A percentile compares a stretch with the other conserved stretches of the same genome.
Conservation (phyloP, 2,329 filamentous ascomycete species). For the Emmonsiellopsis sp. region DNA sequence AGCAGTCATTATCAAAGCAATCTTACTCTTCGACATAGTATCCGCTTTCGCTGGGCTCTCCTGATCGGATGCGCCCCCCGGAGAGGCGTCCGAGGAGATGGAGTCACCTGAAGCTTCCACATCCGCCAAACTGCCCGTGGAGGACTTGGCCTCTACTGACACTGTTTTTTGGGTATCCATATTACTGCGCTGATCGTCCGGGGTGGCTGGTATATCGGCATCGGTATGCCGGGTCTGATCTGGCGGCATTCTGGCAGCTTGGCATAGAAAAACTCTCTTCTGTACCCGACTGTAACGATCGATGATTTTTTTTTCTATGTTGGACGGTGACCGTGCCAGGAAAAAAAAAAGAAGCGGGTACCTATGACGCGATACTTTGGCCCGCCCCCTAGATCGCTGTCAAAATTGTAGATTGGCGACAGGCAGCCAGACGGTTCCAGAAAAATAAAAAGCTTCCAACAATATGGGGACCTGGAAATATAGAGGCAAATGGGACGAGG, state of each 20-base stretch:
- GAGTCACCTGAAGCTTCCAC: neutral
- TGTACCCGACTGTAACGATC: no score
- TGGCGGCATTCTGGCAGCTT: neutral
- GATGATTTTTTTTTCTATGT: no score
- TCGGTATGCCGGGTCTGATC: neutral
- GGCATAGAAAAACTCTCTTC: no score
- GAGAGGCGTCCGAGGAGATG: neutral
- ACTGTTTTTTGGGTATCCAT: neutral
- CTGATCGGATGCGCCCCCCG: neutral
- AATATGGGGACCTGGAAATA: no score
- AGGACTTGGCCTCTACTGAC: neutral
- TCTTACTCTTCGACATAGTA: constrained; percentile 9
- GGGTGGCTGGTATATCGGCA: neutral
- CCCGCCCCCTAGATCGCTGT: no score
- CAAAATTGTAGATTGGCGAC: no score
- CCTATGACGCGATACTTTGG: no score
- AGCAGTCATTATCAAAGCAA: constrained; percentile 11
- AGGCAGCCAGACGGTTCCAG: no score
- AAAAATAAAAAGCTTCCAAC: no score
- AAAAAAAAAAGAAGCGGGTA: no score
- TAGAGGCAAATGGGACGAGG: no score
- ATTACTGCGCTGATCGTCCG: neutral
- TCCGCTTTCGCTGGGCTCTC: neutral
- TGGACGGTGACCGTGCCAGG: no score
- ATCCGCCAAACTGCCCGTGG: neutral